Base-by-base conservation (phyloP, 1,284 basidiomycete species). In the Pascua guehoae region DNA sequence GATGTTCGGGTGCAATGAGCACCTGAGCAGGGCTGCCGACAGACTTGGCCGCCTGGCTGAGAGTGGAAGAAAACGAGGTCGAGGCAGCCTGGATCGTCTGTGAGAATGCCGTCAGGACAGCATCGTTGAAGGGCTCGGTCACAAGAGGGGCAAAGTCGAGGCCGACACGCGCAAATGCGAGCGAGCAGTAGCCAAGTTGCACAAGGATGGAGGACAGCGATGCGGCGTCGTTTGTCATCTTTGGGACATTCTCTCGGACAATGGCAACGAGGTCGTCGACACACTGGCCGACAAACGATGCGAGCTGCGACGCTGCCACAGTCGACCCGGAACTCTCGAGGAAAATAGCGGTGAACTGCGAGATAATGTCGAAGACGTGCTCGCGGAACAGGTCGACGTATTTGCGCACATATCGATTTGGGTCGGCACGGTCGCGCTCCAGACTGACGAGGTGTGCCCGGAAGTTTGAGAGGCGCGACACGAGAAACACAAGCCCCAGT, bases 331-430 rank as follows among this genome's bases (percentile, higher is more conserved):
- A 56, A 5, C 77, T 67, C 60, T 90, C 88, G 50, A 93, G 83
- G 76, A 98, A 97, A 60, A 97, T 91, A 42, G 91, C 86, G 2
- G 86, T 84, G 67, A 87, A 96, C 73, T 96, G 92, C 15, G 87
- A 88, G 63, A 95, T 83, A 65, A 94, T 86, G 72, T 98, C 93
- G 74, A 93, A 88, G 24, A 93, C 87, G 53, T 89, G 86, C 76
- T 97, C 93, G 49, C 93, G 82, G 87, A 93, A 97, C 9, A 87
- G 78, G 69, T 96, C 94, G 64, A 95, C 85, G 76, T 93, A 94
- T 67, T 85, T 85, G 67, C 90, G 87, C 56, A 94, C 80, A 75
- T 87, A 92, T 44, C 87, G 79, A 36, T 87, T 83, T 18, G 89
- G 81, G 60, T 91, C 89, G 60, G 86, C 83, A 54, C 72, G 69